phyloP scores from a whole-genome alignment of 306 rosid genomes.

The Luffa acutangula region DNA sequence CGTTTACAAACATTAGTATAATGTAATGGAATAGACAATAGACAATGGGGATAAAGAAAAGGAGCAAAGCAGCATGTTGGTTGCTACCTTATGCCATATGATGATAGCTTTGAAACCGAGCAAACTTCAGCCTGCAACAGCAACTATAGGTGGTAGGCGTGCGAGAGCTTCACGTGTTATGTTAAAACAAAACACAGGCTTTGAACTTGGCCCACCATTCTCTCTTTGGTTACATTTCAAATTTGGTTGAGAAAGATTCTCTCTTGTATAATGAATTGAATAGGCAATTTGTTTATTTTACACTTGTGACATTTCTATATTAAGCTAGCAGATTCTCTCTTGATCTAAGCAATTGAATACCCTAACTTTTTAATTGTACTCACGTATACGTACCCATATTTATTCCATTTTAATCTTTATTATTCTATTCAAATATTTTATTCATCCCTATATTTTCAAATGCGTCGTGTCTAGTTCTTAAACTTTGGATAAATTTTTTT shows the following conservation, averaged over 20 bases:
- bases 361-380: not conserved
- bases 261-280: not conserved
- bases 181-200: not conserved
- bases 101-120: conserved; percentile 9
- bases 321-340: not conserved
- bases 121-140: not conserved
- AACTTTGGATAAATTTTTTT: not conserved
- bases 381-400: not conserved
- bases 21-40: not conserved
- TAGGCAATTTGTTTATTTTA: not conserved
- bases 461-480: not conserved
- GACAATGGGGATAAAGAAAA: not conserved
- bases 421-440: not conserved
- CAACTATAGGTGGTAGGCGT: not conserved
- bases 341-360: not conserved
- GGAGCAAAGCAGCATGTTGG: not conserved
- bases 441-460: not conserved
- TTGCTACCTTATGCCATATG: not conserved
- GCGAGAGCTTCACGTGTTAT: conserved; percentile 7
- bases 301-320: not conserved
- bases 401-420: not conserved
- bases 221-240: not conserved
- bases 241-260: not conserved
- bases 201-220: not conserved
- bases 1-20: not conserved